Evolutionary conservation across 192 early-diverging fungal species (phyloP), one percentile per base, ranked within the genome.

Genomic region (Mortierella antarctica): DNA sequence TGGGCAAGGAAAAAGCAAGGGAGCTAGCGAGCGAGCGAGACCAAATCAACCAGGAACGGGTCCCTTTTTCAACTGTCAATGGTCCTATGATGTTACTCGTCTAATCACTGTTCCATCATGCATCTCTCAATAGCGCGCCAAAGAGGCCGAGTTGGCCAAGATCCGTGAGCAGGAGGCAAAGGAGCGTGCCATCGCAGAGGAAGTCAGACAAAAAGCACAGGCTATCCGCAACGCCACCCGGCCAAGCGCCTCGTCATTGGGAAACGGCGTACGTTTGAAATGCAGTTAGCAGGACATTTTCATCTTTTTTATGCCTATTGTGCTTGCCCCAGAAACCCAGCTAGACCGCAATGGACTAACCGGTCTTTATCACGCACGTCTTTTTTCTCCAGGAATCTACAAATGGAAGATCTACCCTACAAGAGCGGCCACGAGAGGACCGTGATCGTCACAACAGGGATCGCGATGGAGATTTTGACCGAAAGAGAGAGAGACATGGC

Each of bases 121-220:
- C 39, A 44, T 41, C 2, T 31, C 5, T 21, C n/a, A 18, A 56
- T 67, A 86, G 85, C 64, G 68, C 31, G 58, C 82, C 15, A 84
- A 83, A 23, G 83, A 84, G 31, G 67, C 31, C 2, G 72, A 74
- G 7, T 20, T 86, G 58, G 58, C 65, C 1, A 75, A 82, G 60
- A 57, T 83, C 18, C 76, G 66, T 20, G 75, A 82, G 42, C 83
- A 83, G 59, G 81, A 86, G 45, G 83, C 80, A 21, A 82, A 84
- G 54, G 83, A 83, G 11, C 74, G 74, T 39, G 79, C 68, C 18
- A 67, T 67, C 40, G 61, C 72, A 14, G 60, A 69, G n/a, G 82
- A 85, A n/a, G 69, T 84, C 58, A 79, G 82, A 31, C 66, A 77
- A 48, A 76, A 80, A 10, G 82, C 74, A 12, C 62, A 45, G 54